These are phyloP conservation scores for Metschnikowia peoriensis DNA, from an alignment of 805 yeast species.

Conservation along the genomic window DNA sequence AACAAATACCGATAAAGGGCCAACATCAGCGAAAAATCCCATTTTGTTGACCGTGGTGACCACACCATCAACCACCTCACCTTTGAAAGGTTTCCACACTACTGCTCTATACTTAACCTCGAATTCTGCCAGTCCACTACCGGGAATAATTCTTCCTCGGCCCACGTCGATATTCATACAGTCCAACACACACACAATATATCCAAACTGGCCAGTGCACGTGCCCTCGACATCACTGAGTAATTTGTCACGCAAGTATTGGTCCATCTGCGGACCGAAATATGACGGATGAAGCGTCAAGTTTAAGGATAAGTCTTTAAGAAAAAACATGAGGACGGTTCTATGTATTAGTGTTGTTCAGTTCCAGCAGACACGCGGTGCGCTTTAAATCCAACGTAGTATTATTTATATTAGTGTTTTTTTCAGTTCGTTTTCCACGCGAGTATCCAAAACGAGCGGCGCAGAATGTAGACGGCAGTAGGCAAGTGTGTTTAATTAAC, in stretches of 20 bases:
- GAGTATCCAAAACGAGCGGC: not conserved
- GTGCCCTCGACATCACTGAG: slow-evolving; percentile 97
- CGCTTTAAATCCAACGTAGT: no score
- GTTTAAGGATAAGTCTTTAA: slow-evolving; percentile 86
- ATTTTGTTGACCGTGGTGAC: slow-evolving; percentile 90
- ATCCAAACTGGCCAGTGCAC: slow-evolving; percentile 98
- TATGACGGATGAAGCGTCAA: slow-evolving; percentile 95
- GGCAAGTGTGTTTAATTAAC: not conserved
- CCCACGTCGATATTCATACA: slow-evolving; percentile 95
- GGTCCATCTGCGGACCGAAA: slow-evolving; percentile 97
- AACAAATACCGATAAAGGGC: slow-evolving; percentile 92
- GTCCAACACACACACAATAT: slow-evolving; percentile 92
- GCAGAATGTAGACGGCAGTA: not conserved
- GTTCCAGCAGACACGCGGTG: no score
- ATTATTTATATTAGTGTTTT: not conserved
- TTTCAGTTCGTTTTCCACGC: not conserved
- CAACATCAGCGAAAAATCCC: slow-evolving; percentile 98
- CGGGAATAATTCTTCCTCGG: slow-evolving; percentile 86
- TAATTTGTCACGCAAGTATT: slow-evolving; percentile 82
- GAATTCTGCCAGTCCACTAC: slow-evolving; percentile 92
- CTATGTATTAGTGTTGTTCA: no score
- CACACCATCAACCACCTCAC: slow-evolving; percentile 96
- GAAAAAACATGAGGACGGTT: slow-evolving; percentile 35
- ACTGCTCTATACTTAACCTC: slow-evolving; percentile 95
- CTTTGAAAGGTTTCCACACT: slow-evolving; percentile 98